These are phyloP conservation scores for Xylaria sp. DNA, from an alignment of 2,329 filamentous ascomycete species.

Conservation along the genomic window DNA sequence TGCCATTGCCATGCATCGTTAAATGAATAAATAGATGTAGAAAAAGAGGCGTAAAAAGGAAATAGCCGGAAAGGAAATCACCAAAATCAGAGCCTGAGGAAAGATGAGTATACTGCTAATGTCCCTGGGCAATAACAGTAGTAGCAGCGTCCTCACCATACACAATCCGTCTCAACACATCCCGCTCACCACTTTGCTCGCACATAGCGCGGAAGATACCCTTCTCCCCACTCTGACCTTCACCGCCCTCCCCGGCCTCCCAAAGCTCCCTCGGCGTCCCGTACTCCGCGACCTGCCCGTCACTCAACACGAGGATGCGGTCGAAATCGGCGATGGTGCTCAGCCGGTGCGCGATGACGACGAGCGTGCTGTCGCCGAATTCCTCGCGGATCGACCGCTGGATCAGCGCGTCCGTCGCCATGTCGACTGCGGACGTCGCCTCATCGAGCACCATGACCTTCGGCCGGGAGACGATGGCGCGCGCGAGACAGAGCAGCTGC, in stretches of 20 bases:
- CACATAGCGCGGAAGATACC: constrained; percentile 41
- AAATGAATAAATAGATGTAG: background rate
- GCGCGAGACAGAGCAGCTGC: constrained; percentile 79
- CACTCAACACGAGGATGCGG: constrained; percentile 76
- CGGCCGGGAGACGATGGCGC: constrained; percentile 76
- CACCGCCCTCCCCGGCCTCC: constrained; percentile 47
- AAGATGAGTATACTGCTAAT: background rate
- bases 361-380: constrained; percentile 71
- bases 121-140: background rate
- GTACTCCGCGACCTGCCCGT: constrained; percentile 75
- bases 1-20: constrained; percentile 9
- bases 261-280: constrained; percentile 73
- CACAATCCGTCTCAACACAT: constrained; percentile 35
- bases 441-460: constrained; percentile 85
- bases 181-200: constrained; percentile 41
- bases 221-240: constrained; percentile 2
- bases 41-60: background rate
- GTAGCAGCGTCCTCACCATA: constrained; percentile 26
- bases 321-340: constrained; percentile 84
- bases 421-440: constrained; percentile 82
- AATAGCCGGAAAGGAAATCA: constrained; percentile 1
- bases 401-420: constrained; percentile 79
- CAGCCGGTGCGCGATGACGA: constrained; percentile 80
- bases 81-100: background rate
- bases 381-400: constrained; percentile 78